These are phyloP conservation scores for Trichocomaceae sp. DNA, from an alignment of 2,329 filamentous ascomycete species.

Conservation along the genomic window DNA sequence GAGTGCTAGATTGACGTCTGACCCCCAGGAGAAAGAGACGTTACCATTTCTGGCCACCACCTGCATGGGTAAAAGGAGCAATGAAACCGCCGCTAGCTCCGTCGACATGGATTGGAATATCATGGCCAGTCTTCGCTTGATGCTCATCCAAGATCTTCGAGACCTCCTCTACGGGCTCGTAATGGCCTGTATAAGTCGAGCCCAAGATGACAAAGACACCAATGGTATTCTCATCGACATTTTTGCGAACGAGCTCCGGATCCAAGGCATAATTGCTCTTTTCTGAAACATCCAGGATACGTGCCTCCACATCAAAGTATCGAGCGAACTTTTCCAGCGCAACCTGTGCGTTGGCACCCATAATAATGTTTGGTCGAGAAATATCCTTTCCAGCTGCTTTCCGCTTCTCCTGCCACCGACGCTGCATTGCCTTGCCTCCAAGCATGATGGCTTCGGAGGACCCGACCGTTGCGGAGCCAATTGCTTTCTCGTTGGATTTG, in stretches of 20 bases:
- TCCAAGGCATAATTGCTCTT: constrained; percentile 58
- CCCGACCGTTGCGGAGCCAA: constrained; percentile 64
- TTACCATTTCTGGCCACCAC: constrained; percentile 48
- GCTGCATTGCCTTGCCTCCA: constrained; percentile 66
- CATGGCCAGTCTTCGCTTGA: constrained; percentile 54
- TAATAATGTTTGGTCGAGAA: constrained; percentile 63
- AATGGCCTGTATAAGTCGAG: constrained; percentile 67
- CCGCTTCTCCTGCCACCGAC: constrained; percentile 63
- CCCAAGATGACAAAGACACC: constrained; percentile 68
- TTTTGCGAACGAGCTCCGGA: constrained; percentile 56
- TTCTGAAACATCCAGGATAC: constrained; percentile 56
- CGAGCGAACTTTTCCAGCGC: constrained; percentile 66
- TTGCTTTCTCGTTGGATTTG: constrained; percentile 55
- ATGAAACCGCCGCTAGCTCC: constrained; percentile 40
- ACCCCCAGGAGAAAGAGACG: not conserved
- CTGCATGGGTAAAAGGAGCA: constrained; percentile 36
- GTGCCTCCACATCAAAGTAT: constrained; percentile 67
- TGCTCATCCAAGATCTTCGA: constrained; percentile 58
- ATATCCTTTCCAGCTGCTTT: constrained; percentile 56
- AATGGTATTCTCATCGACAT: constrained; percentile 69
- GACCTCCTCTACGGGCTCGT: constrained; percentile 64
- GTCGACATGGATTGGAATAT: constrained; percentile 57
- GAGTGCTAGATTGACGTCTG: constrained; percentile 20
- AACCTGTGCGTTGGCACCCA: constrained; percentile 68
- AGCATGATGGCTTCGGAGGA: constrained; percentile 66